Percentiles rank a stretch among this genome's conserved stretches.
These are phyloP conservation scores for Corynascus novoguineensis DNA, from an alignment of 495 filamentous ascomycete species.

Conservation along the genomic window DNA sequence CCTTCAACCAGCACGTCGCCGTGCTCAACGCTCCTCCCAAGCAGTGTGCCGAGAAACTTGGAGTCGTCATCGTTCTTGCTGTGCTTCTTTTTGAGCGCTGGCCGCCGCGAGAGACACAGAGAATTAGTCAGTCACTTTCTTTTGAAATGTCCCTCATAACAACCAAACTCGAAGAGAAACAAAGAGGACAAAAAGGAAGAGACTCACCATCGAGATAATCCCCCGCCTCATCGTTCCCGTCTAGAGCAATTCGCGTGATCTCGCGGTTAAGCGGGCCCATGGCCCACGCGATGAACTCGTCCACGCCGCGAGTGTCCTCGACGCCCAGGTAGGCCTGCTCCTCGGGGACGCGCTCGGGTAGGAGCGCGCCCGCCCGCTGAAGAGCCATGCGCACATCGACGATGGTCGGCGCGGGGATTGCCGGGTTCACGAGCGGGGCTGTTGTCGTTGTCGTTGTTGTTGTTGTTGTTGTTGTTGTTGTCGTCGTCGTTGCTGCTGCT, in stretches of 20 bases:
- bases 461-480: background rate
- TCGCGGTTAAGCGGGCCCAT: constrained; percentile 61
- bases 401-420: constrained; percentile 43
- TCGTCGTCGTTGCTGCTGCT: background rate
- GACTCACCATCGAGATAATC: constrained; percentile 65
- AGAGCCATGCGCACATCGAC: constrained; percentile 80
- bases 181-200: background rate
- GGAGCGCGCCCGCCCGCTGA: constrained; percentile 64
- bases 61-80: constrained; percentile 74
- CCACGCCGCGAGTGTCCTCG: constrained; percentile 70
- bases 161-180: background rate
- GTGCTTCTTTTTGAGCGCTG: constrained; percentile 75
- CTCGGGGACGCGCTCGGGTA: constrained; percentile 47
- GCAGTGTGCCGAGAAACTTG: constrained; percentile 69
- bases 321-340: constrained; percentile 37
- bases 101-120: background rate
- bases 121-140: background rate
- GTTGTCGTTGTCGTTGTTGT: background rate
- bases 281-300: constrained; percentile 69
- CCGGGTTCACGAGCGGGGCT: background rate
- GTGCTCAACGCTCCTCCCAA: constrained; percentile 65
- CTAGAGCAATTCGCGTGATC: constrained; percentile 58
- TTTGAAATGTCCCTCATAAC: background rate
- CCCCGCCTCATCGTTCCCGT: constrained; percentile 43
- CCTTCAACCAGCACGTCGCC: constrained; percentile 67